Evolutionary conservation across 768 basidiomycete species (phyloP).

Genomic region (Tulasnella sp.): DNA sequence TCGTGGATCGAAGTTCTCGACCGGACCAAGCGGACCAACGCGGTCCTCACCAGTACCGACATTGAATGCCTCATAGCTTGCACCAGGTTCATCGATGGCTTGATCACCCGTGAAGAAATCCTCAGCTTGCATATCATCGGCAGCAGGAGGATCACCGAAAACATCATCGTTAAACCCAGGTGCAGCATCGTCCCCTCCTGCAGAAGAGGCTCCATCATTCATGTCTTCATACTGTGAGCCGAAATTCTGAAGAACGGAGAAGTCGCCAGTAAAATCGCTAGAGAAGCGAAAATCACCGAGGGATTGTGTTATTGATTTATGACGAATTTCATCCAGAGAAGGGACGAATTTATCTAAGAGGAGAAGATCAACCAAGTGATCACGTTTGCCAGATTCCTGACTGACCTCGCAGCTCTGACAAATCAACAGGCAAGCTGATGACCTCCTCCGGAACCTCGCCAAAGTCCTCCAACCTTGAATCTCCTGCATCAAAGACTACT

Average conservation of each 20-base stretch:
- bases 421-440: slow-evolving; percentile 40
- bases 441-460: slow-evolving; percentile 54
- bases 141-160: slow-evolving; percentile 10
- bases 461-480: slow-evolving; percentile 61
- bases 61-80: slow-evolving; percentile 18
- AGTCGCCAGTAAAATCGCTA: slow-evolving; percentile 38
- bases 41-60: slow-evolving; percentile 25
- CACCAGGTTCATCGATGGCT: slow-evolving; percentile 37
- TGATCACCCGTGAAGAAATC: slow-evolving; percentile 60
- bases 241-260: slow-evolving; percentile 38
- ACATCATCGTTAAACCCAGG: slow-evolving; percentile 7
- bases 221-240: slow-evolving; percentile 30
- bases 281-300: slow-evolving; percentile 73
- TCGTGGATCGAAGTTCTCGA: slow-evolving; percentile 77
- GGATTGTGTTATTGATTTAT: slow-evolving; percentile 67
- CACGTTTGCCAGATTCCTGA: not conserved
- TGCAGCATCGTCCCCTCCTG: slow-evolving; percentile 12
- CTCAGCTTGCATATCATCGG: slow-evolving; percentile 31
- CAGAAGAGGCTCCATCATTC: slow-evolving; percentile 14
- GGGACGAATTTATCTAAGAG: slow-evolving; percentile 57
- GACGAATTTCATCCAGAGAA: slow-evolving; percentile 44
- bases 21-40: slow-evolving; percentile 26
- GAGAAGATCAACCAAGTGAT: slow-evolving; percentile 5
- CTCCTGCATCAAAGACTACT: slow-evolving; percentile 93
- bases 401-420: slow-evolving; percentile 50